phyloP scores from a whole-genome alignment of 371 early-diverging fungal genomes.

The Mortierella sp. region DNA sequence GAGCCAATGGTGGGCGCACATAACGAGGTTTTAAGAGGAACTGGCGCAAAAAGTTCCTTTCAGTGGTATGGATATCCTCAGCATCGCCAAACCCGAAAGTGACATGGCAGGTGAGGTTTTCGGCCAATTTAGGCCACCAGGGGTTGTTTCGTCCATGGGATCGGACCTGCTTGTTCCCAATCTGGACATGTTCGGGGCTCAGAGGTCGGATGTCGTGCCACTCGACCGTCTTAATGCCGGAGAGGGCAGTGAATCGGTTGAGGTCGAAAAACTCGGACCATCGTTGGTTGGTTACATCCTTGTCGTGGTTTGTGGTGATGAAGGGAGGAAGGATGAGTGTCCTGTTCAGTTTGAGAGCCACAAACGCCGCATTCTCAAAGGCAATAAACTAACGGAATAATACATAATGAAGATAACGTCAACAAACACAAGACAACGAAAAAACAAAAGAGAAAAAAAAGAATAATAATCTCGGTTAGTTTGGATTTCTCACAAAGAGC shows the following conservation, averaged over 20 bases:
- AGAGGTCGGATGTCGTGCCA: slow-evolving; percentile 37
- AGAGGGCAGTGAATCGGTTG: slow-evolving; percentile 17
- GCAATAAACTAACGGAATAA: slow-evolving; percentile 22
- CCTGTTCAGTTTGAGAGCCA: slow-evolving; percentile 31
- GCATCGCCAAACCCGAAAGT: slow-evolving; percentile 47
- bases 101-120: slow-evolving; percentile 46
- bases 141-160: slow-evolving; percentile 2
- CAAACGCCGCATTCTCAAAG: slow-evolving; percentile 26
- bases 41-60: slow-evolving; percentile 34
- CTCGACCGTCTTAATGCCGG: slow-evolving; percentile 27
- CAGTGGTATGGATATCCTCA: slow-evolving; percentile 30
- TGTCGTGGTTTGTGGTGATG: slow-evolving; percentile 40
- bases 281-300: slow-evolving; percentile 32
- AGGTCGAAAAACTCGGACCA: slow-evolving; percentile 56
- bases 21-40: slow-evolving; percentile 39
- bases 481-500: background rate
- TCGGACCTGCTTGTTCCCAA: slow-evolving; percentile 27
- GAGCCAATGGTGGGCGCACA: slow-evolving; percentile 39
- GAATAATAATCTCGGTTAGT: too few relatives aligned
- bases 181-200: slow-evolving; percentile 22
- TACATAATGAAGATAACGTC: background rate
- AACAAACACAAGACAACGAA: slow-evolving; percentile 2
- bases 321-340: slow-evolving; percentile 54
- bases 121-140: slow-evolving; percentile 21
- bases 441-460: too few relatives aligned